phyloP scores from a whole-genome alignment of 2,329 filamentous ascomycete species.

The Arthrobotrys conoides region DNA sequence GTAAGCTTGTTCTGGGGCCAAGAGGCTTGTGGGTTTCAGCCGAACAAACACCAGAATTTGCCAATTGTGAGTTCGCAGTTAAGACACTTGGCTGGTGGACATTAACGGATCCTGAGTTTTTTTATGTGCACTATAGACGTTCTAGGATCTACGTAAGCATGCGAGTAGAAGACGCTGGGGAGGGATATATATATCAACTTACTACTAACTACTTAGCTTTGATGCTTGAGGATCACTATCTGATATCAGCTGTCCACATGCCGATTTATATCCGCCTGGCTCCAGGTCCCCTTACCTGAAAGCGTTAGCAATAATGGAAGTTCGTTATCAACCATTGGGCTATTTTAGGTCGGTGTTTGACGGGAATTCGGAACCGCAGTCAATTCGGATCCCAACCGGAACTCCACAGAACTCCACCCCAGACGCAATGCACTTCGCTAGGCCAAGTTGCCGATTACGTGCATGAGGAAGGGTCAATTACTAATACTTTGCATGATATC shows the following conservation, averaged over 20 bases:
- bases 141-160: slow-evolving; percentile 45
- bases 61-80: slow-evolving; percentile 9
- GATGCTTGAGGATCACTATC: background rate
- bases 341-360: slow-evolving; percentile 45
- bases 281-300: slow-evolving; percentile 2
- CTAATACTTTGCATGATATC: slow-evolving; percentile 24
- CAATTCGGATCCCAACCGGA: slow-evolving; percentile 38
- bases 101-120: slow-evolving; percentile 10
- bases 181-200: slow-evolving; percentile 1
- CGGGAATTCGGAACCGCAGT: slow-evolving; percentile 21
- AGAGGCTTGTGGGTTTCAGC: slow-evolving; percentile 44
- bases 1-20: slow-evolving; percentile 33
- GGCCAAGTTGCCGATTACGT: slow-evolving; percentile 28
- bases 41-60: slow-evolving; percentile 8
- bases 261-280: slow-evolving; percentile 17
- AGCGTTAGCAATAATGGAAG: slow-evolving; percentile 10
- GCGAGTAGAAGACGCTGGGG: background rate
- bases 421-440: slow-evolving; percentile 35
- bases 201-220: background rate
- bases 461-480: slow-evolving; percentile 22
- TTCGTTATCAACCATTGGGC: slow-evolving; percentile 12
- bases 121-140: background rate
- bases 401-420: slow-evolving; percentile 41
- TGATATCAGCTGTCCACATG: slow-evolving; percentile 12
- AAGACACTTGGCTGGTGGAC: slow-evolving; percentile 7